These are phyloP conservation scores for Umbelopsis ramanniana DNA, from an alignment of 192 early-diverging fungal genomes.

Conservation along the genomic window DNA sequence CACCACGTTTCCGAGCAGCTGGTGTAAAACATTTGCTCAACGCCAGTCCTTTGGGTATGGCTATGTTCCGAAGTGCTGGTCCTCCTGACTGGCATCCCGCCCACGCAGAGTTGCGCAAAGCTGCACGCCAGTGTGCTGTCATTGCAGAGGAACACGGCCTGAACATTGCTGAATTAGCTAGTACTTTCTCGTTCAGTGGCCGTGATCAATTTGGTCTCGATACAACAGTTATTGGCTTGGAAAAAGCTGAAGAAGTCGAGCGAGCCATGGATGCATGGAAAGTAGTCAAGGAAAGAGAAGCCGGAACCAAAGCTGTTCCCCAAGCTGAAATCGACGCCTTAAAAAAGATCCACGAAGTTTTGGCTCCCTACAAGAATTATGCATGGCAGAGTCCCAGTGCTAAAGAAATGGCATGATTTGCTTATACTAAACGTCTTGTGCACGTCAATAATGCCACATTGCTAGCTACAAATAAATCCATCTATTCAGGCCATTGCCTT, in stretches of 20 bases:
- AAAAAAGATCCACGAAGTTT: slow-evolving; percentile 34
- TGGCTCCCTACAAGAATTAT: slow-evolving; percentile 47
- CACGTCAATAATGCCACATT: neutral
- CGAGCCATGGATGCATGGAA: slow-evolving; percentile 43
- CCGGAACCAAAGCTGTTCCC: slow-evolving; percentile 16
- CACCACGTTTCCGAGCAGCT: slow-evolving; percentile 52
- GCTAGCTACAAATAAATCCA: neutral
- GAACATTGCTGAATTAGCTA: slow-evolving; percentile 61
- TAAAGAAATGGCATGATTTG: slow-evolving; percentile 30
- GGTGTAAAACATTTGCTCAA: slow-evolving; percentile 66
- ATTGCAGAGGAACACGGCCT: slow-evolving; percentile 42
- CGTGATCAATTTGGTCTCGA: slow-evolving; percentile 41
- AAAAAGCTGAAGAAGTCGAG: slow-evolving; percentile 52
- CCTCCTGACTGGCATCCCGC: slow-evolving; percentile 74
- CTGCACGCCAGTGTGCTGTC: slow-evolving; percentile 50
- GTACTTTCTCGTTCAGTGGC: slow-evolving; percentile 47
- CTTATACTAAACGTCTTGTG: neutral
- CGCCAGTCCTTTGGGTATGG: slow-evolving; percentile 77
- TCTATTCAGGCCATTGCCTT: too few relatives aligned
- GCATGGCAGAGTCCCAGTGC: slow-evolving; percentile 48
- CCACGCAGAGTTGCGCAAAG: slow-evolving; percentile 48
- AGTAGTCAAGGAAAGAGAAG: slow-evolving; percentile 32
- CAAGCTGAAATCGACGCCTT: slow-evolving; percentile 35
- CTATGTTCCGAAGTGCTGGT: slow-evolving; percentile 53
- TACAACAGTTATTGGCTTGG: slow-evolving; percentile 55